Conservation (phyloP, 225 moss, liverwort and hornwort genomes). For the Marchantia paleacea region DNA sequence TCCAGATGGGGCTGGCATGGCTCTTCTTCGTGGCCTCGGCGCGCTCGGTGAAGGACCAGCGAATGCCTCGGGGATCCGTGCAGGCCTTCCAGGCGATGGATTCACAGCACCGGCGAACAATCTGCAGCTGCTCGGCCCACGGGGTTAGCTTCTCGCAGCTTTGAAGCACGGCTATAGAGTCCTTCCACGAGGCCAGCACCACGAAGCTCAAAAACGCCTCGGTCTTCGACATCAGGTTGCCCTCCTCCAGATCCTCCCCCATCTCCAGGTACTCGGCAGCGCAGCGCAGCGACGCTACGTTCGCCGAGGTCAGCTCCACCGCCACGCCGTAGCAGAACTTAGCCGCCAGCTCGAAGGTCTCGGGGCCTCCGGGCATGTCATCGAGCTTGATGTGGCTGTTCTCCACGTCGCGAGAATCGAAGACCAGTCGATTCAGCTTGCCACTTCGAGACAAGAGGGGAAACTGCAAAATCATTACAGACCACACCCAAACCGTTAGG, state of each 20-base stretch:
- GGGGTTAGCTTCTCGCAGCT: slow-evolving; percentile 65
- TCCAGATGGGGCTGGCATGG: slow-evolving; percentile 45
- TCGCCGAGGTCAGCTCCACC: slow-evolving; percentile 61
- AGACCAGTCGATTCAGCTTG: slow-evolving; percentile 58
- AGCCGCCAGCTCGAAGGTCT: slow-evolving; percentile 69
- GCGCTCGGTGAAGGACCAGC: slow-evolving; percentile 64
- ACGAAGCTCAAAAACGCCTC: slow-evolving; percentile 69
- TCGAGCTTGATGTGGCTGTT: slow-evolving; percentile 64
- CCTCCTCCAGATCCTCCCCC: slow-evolving; percentile 74
- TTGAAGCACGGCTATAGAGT: slow-evolving; percentile 55
- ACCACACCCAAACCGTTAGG: neutral
- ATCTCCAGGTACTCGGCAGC: slow-evolving; percentile 75
- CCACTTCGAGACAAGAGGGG: slow-evolving; percentile 60
- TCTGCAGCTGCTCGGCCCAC: slow-evolving; percentile 61
- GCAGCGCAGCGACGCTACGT: slow-evolving; percentile 66
- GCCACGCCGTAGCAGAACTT: slow-evolving; percentile 84
- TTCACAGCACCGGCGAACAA: slow-evolving; percentile 65
- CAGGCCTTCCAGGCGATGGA: slow-evolving; percentile 68
- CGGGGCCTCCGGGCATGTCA: slow-evolving; percentile 69
- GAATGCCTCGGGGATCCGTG: slow-evolving; percentile 55
- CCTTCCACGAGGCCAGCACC: slow-evolving; percentile 74
- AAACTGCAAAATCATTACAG: slow-evolving; percentile 31
- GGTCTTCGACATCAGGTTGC: slow-evolving; percentile 67
- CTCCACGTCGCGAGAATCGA: slow-evolving; percentile 50
- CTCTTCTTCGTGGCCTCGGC: slow-evolving; percentile 45